These are phyloP conservation scores for Aspergillus novofumigatus DNA, from an alignment of 2,329 filamentous ascomycete genomes.

Conservation along the genomic window DNA sequence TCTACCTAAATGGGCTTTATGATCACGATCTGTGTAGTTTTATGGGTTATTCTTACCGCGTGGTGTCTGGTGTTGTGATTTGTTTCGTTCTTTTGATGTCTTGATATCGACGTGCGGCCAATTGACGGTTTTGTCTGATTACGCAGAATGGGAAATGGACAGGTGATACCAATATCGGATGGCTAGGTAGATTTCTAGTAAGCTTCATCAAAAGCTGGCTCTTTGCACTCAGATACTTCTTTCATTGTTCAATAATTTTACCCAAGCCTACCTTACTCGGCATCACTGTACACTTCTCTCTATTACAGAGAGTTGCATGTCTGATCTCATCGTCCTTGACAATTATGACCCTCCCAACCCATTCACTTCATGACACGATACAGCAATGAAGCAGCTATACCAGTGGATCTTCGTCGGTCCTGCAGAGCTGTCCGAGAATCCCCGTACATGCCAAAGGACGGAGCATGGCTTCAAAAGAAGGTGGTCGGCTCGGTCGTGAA, in stretches of 20 bases:
- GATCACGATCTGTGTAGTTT: background rate
- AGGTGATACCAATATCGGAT: background rate
- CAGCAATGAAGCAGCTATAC: too few species aligned
- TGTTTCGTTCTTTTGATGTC: background rate
- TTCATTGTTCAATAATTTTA: too few species aligned
- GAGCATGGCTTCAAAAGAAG: constrained; percentile 52
- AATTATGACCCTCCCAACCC: background rate
- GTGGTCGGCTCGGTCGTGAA: constrained; percentile 49
- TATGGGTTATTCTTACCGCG: background rate
- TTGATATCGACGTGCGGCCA: background rate
- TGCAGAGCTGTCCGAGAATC: constrained; percentile 51
- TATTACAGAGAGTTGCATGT: background rate
- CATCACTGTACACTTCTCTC: background rate
- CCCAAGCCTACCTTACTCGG: background rate
- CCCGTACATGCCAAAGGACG: constrained; percentile 52
- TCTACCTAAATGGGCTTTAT: constrained; percentile 9
- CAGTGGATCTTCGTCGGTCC: constrained; percentile 35
- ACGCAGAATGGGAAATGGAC: background rate
- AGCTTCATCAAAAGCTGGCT: background rate
- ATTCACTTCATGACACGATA: too few species aligned
- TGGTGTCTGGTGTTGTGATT: constrained; percentile 1
- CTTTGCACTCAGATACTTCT: background rate
- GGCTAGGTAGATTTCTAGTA: background rate
- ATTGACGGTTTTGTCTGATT: background rate
- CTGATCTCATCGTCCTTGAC: background rate